phyloP scores from a whole-genome alignment of 768 basidiomycete species.

The Mycena haematopus region DNA sequence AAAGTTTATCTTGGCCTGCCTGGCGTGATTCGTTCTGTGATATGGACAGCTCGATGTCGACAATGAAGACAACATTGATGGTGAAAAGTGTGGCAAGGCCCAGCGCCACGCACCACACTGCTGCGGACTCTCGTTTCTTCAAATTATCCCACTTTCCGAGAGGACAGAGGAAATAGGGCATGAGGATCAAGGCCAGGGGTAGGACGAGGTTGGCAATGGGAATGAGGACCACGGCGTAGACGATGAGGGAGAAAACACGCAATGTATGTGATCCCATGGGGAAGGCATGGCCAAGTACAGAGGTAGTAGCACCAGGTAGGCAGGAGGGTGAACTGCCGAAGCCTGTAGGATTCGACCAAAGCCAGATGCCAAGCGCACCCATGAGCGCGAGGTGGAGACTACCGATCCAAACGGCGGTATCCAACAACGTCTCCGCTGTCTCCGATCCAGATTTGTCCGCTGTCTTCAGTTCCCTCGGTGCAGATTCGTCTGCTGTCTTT shows the following conservation, averaged over 20 bases:
- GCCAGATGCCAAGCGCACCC: conserved; percentile 22
- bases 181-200: background rate
- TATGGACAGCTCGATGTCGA: conserved; percentile 12
- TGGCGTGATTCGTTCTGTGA: background rate
- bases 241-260: background rate
- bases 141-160: background rate
- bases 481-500: too few species aligned
- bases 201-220: background rate
- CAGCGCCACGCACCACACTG: background rate
- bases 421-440: background rate
- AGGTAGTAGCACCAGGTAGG: background rate
- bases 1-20: background rate
- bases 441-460: too few species aligned
- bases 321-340: conserved; percentile 12
- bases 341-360: conserved; percentile 11
- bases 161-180: background rate
- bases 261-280: background rate
- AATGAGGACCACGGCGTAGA: background rate
- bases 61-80: conserved; percentile 10
- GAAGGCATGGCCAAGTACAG: background rate
- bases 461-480: too few species aligned
- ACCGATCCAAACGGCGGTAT: conserved; percentile 7
- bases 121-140: background rate
- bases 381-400: conserved; percentile 23
- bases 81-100: background rate